phyloP scores from a whole-genome alignment of 1,284 basidiomycete genomes.

The Mycena citricolor region DNA sequence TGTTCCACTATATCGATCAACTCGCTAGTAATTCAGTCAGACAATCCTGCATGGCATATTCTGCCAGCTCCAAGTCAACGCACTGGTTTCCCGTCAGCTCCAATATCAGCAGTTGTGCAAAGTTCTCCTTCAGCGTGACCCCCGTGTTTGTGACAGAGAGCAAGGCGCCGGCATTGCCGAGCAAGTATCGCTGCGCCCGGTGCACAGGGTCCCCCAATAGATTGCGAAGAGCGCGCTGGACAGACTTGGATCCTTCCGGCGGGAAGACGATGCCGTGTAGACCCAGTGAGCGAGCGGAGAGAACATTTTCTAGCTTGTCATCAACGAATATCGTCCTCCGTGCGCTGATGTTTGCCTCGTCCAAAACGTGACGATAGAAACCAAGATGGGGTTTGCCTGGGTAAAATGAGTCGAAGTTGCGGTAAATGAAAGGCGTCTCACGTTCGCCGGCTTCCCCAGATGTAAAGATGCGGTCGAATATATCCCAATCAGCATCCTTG shows the following conservation, averaged over 20 bases:
- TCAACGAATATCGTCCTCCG: slow-evolving; percentile 51
- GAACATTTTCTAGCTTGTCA: slow-evolving; percentile 59
- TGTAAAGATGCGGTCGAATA: slow-evolving; percentile 55
- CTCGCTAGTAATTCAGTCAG: slow-evolving; percentile 15
- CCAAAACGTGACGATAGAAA: slow-evolving; percentile 51
- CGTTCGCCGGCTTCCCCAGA: slow-evolving; percentile 50
- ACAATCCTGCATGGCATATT: too few relatives aligned
- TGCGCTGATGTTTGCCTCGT: slow-evolving; percentile 43
- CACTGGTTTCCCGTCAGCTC: slow-evolving; percentile 51
- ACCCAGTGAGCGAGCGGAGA: slow-evolving; percentile 55
- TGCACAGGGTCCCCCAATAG: slow-evolving; percentile 46
- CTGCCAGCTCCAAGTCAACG: background rate
- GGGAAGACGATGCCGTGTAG: slow-evolving; percentile 52
- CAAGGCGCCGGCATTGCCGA: slow-evolving; percentile 39
- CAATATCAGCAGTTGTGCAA: slow-evolving; percentile 56
- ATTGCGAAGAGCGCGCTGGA: slow-evolving; percentile 46
- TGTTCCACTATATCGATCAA: slow-evolving; percentile 15
- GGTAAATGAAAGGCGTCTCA: slow-evolving; percentile 29
- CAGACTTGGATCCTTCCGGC: slow-evolving; percentile 36
- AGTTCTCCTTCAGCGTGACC: slow-evolving; percentile 49
- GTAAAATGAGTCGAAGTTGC: background rate
- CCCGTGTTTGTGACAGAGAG: slow-evolving; percentile 46
- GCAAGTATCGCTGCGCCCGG: slow-evolving; percentile 43
- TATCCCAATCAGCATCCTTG: slow-evolving; percentile 48
- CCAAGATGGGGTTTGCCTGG: slow-evolving; percentile 49